Conservation (phyloP, 495 filamentous ascomycete species). For the Penicillium canariense region DNA sequence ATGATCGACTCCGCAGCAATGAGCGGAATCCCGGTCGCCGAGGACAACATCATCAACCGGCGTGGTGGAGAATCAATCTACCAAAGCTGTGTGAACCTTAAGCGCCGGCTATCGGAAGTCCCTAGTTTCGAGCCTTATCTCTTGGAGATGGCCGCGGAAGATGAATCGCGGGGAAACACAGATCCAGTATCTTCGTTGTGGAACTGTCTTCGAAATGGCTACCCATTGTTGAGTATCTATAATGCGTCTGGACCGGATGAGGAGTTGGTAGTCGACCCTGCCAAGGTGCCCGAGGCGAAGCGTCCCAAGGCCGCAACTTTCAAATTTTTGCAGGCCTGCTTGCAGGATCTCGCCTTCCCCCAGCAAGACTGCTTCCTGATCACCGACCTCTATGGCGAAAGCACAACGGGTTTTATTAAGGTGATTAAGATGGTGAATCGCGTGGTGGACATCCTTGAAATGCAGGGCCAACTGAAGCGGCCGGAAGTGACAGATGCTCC, state of each 20-base stretch:
- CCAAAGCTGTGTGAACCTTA: slow-evolving; percentile 86
- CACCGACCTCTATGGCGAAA: slow-evolving; percentile 84
- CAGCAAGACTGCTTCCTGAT: slow-evolving; percentile 86
- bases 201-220: slow-evolving; percentile 80
- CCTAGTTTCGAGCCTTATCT: slow-evolving; percentile 76
- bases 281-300: slow-evolving; percentile 59
- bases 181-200: slow-evolving; percentile 91
- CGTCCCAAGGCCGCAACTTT: slow-evolving; percentile 67
- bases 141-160: slow-evolving; percentile 59
- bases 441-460: slow-evolving; percentile 81
- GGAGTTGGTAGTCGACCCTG: slow-evolving; percentile 61
- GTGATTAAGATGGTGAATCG: slow-evolving; percentile 82
- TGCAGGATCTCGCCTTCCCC: slow-evolving; percentile 70
- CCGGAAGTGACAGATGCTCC: slow-evolving; percentile 46
- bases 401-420: slow-evolving; percentile 97
- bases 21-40: slow-evolving; percentile 62
- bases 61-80: slow-evolving; percentile 90
- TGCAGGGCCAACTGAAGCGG: slow-evolving; percentile 63
- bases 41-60: slow-evolving; percentile 92
- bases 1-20: slow-evolving; percentile 40
- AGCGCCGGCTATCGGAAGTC: slow-evolving; percentile 74
- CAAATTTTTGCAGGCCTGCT: slow-evolving; percentile 67
- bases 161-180: slow-evolving; percentile 55
- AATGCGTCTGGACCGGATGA: slow-evolving; percentile 70
- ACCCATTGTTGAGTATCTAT: slow-evolving; percentile 84